Evolutionary conservation across 1,284 basidiomycete genomes (phyloP), one percentile per base, ranked within the genome.

Genomic region (Tranzscheliella williamsii): DNA sequence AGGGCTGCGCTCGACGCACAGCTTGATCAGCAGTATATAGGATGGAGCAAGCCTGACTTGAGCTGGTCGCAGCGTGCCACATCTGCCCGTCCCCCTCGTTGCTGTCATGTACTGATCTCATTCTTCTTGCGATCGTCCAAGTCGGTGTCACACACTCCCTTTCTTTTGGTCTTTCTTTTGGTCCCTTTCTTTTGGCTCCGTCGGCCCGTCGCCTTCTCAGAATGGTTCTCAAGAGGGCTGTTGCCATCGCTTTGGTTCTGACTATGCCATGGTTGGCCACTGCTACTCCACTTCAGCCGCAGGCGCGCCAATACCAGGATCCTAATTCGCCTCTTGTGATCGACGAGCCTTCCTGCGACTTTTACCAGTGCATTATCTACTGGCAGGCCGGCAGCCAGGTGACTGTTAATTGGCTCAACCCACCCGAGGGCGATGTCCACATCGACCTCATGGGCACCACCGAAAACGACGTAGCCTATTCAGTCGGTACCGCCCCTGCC

Each of bases 391-490:
- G 68, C 16, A 32, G 37, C 16, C 50, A 55, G 39, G 60, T 55
- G 7, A 36, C 42, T 4, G 68, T 58, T 49, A 68, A 71, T 48
- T 71, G 68, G 68, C 27, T 49, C 46, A 67, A 71, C 35, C 62
- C 68, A 21, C 67, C 68, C 1, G 26, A 23, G 7, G 53, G 60
- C 18, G 35, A 58, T 21, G 68, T 71, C 12, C 38, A 58, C 34
- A 31, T 71, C 31, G 67, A 71, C 26, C 54, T 71, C 26, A 69
- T 70, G 68, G 36, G 39, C 42, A 62, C 69, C 50, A 62, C 52
- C 53, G 47, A 55, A 38, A 27, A 52, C 13, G 21, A 50, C 1
- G 42, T 70, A 21, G 68, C 60, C 5, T 66, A 70, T 58, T 42
- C 43, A 29, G 29, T 71, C 38, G 68, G 43, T 7, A 64, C 49